Evolutionary conservation across 2,329 filamentous ascomycete genomes (phyloP), one percentile per base, ranked within the genome.

Genomic region (Colletotrichum cereale): DNA sequence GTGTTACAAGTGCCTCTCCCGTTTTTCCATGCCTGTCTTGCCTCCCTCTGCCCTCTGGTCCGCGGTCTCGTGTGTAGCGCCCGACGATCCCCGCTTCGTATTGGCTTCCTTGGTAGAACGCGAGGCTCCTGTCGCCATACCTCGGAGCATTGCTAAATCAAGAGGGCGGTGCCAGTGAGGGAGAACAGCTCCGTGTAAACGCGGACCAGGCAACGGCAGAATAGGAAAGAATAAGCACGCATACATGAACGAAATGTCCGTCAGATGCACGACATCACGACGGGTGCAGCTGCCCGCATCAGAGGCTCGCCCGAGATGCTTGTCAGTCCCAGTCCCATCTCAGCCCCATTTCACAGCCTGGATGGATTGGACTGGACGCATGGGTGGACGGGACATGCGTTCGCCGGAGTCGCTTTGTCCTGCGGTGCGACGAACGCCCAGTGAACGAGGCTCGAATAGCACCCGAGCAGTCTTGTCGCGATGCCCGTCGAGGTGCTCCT

Each of bases 201-300:
- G 42, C 34, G 42, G 40, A 62, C 58, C 58, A 62, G n/a, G 24
- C 52, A n/a, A 3, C 42, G 42, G 29, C 50, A 24, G 11, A 36
- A 5, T 1, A 48, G 12, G 14, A 65, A 29, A 8, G 29, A 7
- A 38, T 24, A 36, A 61, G 36, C n/a, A 66, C 60, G 34, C 60
- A 52, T 48, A 11, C 44, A 24, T 50, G 11, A 31, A 57, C 26
- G 24, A 61, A 47, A 61, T 12, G 7, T 31, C 38, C 63, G 55
- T 38, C 55, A 67, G 68, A 58, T 71, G 68, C 68, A 68, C 68
- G 64, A 62, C 64, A 52, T 71, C 40, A 40, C 55, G 26, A 48
- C 44, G 36, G 8, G 38, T 36, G 44, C 62, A 53, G 38, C 53
- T 60, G 53, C 31, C 40, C 34, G 52, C 50, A 11, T 50, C 63